phyloP scores from a whole-genome alignment of 805 yeast species.

The Danielia oregonensis region DNA sequence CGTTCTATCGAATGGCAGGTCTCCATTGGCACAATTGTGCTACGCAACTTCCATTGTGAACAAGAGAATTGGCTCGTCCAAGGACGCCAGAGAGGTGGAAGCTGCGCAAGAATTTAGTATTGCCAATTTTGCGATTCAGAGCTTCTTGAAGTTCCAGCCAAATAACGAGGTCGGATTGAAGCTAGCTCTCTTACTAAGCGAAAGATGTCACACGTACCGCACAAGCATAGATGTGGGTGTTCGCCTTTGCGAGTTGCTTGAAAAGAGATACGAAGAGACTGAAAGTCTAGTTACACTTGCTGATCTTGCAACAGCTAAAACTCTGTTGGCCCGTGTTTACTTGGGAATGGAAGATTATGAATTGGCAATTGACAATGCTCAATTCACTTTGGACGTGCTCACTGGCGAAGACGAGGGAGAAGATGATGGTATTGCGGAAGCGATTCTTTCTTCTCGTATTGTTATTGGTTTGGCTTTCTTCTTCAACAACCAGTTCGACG shows the following conservation, averaged over 20 bases:
- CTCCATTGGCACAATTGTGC: conserved; percentile 64
- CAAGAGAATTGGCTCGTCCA: conserved; percentile 38
- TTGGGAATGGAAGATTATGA: conserved; percentile 58
- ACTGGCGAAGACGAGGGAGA: conserved; percentile 32
- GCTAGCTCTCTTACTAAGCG: conserved; percentile 54
- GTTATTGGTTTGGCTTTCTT: conserved; percentile 71
- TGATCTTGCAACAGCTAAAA: conserved; percentile 55
- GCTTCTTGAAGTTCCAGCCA: conserved; percentile 61
- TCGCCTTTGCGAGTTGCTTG: conserved; percentile 47
- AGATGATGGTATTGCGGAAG: conserved; percentile 17
- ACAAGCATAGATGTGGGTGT: conserved; percentile 48
- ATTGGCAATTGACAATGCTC: conserved; percentile 58
- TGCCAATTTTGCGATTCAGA: conserved; percentile 64
- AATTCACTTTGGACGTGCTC: conserved; percentile 48
- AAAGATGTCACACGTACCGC: conserved; percentile 63
- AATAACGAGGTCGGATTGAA: conserved; percentile 54
- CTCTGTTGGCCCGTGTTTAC: conserved; percentile 69
- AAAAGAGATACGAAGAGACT: conserved; percentile 49
- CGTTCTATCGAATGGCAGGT: conserved; percentile 68
- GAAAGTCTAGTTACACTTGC: conserved; percentile 47
- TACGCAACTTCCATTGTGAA: conserved; percentile 60
- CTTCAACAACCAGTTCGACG: conserved; percentile 59
- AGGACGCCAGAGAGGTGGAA: conserved; percentile 52
- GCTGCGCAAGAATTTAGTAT: conserved; percentile 62
- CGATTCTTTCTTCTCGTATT: conserved; percentile 55